Percentiles rank a stretch among this genome's conserved stretches.
Conservation (phyloP, 2,329 filamentous ascomycete genomes). For the Ceratocystis eucalypticola region DNA sequence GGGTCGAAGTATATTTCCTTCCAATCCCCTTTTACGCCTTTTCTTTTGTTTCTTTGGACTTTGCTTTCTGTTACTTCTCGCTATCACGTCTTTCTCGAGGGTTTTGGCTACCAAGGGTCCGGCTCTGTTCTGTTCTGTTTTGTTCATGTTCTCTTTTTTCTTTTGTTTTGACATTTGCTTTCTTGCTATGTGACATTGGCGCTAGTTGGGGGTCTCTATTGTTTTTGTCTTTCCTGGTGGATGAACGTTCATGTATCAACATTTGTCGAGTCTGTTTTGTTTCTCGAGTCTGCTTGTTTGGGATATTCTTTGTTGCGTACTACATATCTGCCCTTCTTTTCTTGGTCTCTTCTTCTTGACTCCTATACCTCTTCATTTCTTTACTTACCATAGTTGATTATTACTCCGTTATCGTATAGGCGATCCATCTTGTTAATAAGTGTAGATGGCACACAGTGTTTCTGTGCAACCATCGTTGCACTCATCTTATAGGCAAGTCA, state of each 20-base stretch:
- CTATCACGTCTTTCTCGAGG: neutral
- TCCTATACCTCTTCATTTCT: conserved; percentile 5
- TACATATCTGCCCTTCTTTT: neutral
- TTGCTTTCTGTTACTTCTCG: conserved; percentile 4
- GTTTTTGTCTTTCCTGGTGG: conserved; percentile 4
- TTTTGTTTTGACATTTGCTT: neutral
- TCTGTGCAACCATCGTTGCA: neutral
- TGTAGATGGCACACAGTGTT: neutral
- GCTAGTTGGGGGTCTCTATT: conserved; percentile 2
- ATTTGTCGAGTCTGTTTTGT: neutral
- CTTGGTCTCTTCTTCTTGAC: neutral
- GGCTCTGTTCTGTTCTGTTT: neutral
- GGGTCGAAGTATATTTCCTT: neutral
- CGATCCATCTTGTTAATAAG: neutral
- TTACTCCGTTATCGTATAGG: neutral
- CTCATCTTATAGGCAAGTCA: neutral
- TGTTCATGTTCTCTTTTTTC: neutral
- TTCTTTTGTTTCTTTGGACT: conserved; percentile 1
- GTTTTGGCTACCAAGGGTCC: neutral
- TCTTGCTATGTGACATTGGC: neutral
- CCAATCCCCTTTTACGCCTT: neutral
- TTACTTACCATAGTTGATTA: neutral
- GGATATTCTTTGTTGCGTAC: neutral
- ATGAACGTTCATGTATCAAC: conserved; percentile 3
- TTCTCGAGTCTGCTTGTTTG: conserved; percentile 2